Base-by-base conservation (phyloP, 2,329 filamentous ascomycete species). In the Pseudopithomyces chartarum region DNA sequence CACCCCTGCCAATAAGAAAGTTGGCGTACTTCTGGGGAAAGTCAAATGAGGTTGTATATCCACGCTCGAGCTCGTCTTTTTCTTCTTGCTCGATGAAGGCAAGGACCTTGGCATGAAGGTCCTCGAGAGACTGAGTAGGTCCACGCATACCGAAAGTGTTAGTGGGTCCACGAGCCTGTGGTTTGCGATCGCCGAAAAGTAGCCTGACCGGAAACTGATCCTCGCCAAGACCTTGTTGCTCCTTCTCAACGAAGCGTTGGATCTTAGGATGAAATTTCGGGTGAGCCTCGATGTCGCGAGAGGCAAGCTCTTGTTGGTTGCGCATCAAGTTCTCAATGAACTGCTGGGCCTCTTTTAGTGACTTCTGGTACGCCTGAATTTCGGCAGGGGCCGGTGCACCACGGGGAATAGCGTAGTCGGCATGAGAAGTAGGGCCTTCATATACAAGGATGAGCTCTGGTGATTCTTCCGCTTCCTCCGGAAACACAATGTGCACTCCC, bases 1-100 rank as follows among this genome's bases (percentile, higher is more conserved):
- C 87, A 38, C 83, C 82, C 69, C 84, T 85, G 57, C 87, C 87
- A 59, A 90, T 89, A 22, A 90, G 84, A 73, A 96, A 90, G 76
- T 97, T 97, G 61, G 93, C 92, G 71, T 87, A 96, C 78, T 97
- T 96, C 73, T 97, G 91, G 7, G 94, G 94, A 80, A 97, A 99
- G 61, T 97, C 92, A 65, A 98, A 98, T 23, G 85, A 87, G 57
- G 91, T 81, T 2, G 87, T 92, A 78, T 93, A 96, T 43, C 91
- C 92, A 57, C 94, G 90, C 78, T 98, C 94, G 73, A 95, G 90
- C 77, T 98, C 94, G 59, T 98, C 93, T 74, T 91, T 85, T 79
- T 93, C 90, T 77, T 96, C 92, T 73, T 96, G 90, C 71, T 90
- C 88, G 20, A 98, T 82, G 70, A 97, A 98, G 6, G 85, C 85